Evolutionary conservation across 805 yeast species (phyloP).

Genomic region (Wickerhamiella spandovensis): DNA sequence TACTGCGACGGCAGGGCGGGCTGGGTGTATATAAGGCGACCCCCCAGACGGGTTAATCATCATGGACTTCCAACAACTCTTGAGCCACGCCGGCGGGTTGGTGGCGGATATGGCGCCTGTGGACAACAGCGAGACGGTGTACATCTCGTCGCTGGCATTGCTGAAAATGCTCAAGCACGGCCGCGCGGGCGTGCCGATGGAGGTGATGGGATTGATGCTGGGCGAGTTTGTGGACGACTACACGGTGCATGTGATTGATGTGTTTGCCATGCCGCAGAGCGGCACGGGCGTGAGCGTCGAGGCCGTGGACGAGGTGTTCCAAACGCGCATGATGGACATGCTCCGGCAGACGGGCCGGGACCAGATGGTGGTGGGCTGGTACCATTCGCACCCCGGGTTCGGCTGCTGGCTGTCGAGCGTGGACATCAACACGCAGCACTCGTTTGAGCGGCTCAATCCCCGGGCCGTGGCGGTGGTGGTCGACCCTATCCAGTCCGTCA

Average conservation of each 20-base stretch:
- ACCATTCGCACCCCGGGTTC: constrained; percentile 98
- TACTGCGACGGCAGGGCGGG: no score
- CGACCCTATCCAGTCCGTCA: constrained; percentile 96
- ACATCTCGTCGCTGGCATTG: constrained; percentile 88
- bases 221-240: constrained; percentile 97
- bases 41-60: neutral
- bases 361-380: constrained; percentile 99
- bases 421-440: constrained; percentile 95
- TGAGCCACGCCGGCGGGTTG: constrained; percentile 24
- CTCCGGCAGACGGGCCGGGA: constrained; percentile 97
- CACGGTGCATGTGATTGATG: constrained; percentile 94
- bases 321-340: constrained; percentile 99
- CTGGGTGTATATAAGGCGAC: neutral
- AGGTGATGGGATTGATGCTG: constrained; percentile 93
- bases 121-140: constrained; percentile 92
- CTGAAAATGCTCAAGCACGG: constrained; percentile 97
- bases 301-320: constrained; percentile 98
- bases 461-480: constrained; percentile 97
- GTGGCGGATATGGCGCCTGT: constrained; percentile 61
- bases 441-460: constrained; percentile 88
- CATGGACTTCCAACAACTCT: constrained; percentile 24
- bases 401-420: constrained; percentile 99
- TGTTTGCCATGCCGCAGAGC: constrained; percentile 98
- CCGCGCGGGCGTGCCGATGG: constrained; percentile 63
- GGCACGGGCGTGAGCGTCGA: constrained; percentile 95